These are phyloP conservation scores for Globisporangium middletonii DNA, from an alignment of 352 stramenopile genomes.

Conservation along the genomic window DNA sequence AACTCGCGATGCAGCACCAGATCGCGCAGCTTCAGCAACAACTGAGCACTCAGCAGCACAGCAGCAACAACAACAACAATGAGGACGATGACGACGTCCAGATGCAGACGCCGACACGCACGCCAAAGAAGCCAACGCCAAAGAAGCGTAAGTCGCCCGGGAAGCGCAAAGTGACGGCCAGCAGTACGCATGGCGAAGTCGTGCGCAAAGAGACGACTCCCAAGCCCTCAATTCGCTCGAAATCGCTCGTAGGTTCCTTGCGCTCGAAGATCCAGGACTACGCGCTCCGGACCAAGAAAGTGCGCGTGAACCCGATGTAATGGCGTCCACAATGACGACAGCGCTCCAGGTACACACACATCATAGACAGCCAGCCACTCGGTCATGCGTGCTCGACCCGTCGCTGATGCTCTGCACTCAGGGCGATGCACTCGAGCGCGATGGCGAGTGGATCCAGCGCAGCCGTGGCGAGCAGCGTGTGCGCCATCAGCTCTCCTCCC, in stretches of 20 bases:
- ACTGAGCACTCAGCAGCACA: conserved; percentile 17
- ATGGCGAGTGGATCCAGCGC: too few relatives aligned
- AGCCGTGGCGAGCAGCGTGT: too few relatives aligned
- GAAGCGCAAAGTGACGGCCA: conserved; percentile 47
- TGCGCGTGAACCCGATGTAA: conserved; percentile 42
- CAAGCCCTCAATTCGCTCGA: conserved; percentile 34
- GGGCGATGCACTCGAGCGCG: too few relatives aligned
- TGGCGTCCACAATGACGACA: neutral
- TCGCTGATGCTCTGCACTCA: too few relatives aligned
- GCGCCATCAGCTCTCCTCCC: neutral
- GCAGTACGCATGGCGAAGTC: conserved; percentile 27
- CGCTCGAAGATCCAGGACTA: conserved; percentile 42
- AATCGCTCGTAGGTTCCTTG: conserved; percentile 45
- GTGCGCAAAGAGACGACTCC: conserved; percentile 23
- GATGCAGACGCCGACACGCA: conserved; percentile 23
- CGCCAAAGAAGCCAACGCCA: conserved; percentile 26
- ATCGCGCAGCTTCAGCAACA: conserved; percentile 49
- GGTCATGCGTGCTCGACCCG: too few relatives aligned
- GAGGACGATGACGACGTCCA: conserved; percentile 25
- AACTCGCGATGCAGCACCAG: conserved; percentile 62
- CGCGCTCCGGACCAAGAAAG: conserved; percentile 45
- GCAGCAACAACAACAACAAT: conserved; percentile 24
- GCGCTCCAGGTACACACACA: neutral
- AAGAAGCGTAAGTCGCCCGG: conserved; percentile 42
- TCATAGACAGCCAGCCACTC: neutral